These are phyloP conservation scores for Oryza brachyantha DNA, from an alignment of 176 grass and related monocot genomes.

Conservation along the genomic window DNA sequence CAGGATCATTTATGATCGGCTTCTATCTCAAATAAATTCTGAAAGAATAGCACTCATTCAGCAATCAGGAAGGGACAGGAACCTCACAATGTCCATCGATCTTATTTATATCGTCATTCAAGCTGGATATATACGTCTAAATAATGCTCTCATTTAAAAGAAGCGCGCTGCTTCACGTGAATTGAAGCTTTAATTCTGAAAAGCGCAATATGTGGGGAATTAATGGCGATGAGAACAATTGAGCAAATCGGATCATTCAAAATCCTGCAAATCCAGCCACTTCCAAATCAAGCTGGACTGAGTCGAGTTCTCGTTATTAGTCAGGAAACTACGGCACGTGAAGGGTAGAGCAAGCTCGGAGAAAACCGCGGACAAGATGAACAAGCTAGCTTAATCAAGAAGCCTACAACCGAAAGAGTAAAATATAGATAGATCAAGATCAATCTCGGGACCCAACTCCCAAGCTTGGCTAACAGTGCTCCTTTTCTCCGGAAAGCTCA, in stretches of 20 bases:
- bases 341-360: background rate
- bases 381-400: background rate
- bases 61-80: background rate
- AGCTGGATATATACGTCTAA: background rate
- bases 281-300: background rate
- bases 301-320: background rate
- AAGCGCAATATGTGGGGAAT: background rate
- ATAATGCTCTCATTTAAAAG: background rate
- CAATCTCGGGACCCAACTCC: slow-evolving; percentile 26
- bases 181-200: background rate
- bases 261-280: background rate
- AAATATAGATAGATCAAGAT: slow-evolving; percentile 31
- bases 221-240: background rate
- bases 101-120: background rate
- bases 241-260: background rate
- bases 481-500: slow-evolving; percentile 43
- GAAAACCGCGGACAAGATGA: background rate
- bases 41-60: background rate
- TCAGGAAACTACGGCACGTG: background rate
- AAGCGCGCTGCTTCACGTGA: background rate
- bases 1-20: background rate
- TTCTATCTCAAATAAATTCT: background rate
- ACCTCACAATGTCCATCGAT: background rate
- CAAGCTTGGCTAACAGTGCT: background rate
- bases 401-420: background rate